Base-by-base conservation (phyloP, 225 moss, liverwort and hornwort species). In the Asterella californica region DNA sequence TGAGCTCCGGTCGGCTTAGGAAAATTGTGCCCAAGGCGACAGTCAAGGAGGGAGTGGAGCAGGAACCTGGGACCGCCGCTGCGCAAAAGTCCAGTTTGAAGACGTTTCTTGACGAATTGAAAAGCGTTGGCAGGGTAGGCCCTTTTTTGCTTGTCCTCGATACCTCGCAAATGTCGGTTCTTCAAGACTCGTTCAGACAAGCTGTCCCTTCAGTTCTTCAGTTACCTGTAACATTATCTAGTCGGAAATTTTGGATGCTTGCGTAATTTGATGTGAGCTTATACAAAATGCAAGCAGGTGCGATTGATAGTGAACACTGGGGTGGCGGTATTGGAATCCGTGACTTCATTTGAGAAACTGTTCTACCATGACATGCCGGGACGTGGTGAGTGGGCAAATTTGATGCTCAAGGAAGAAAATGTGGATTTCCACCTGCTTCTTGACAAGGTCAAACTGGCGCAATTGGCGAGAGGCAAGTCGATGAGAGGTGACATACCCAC, bases 391-490 rank as follows among this genome's bases (percentile, higher is more conserved):
- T 93, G 91, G 73, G 93, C 93, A 49, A 95, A 95, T 79, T 76
- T 95, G 81, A 95, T 95, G 93, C 84, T 88, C 66, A 90, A 87
- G 79, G 95, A 95, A 59, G 93, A 95, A 11, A 95, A 95, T 82
- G 92, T 95, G 78, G 93, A 95, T 78, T 95, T 95, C 79, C 95
- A 95, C 78, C 82, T 95, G 83, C 83, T 92, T 2, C 82, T 95
- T 45, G 91, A 88, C 49, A 88, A 89, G 83, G 93, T 95, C 53
- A 87, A 79, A 22, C 80, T 80, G 64, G 95, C 92, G 49, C 89
- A 90, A 61, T 83, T 95, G 32, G 88, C 85, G 83, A 91, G 80
- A 27, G 91, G 90, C 6, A 95, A 91, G 74, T 88, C 91, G 5
- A 84, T 81, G 76, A 86, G 82, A 33, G 94, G 94, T 32, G 86